These are phyloP conservation scores for Pezizomycotina sp. DNA, from an alignment of 2,329 filamentous ascomycete species.

Conservation along the genomic window DNA sequence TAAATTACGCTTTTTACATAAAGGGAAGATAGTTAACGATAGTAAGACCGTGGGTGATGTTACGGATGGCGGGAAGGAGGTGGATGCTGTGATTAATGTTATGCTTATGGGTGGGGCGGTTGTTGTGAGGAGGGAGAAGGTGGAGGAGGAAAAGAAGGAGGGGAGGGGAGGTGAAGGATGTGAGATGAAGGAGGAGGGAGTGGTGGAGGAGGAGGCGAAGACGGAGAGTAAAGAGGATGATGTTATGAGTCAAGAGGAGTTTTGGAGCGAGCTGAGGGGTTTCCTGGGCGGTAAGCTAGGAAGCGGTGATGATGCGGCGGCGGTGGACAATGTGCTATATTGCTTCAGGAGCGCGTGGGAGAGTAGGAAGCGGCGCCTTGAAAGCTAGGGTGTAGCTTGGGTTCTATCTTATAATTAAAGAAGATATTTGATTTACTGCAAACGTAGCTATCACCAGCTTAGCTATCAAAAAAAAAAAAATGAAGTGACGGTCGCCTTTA, in stretches of 20 bases:
- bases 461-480: no score
- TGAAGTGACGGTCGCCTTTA: no score
- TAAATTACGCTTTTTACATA: conserved; percentile 72
- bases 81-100: conserved; percentile 56
- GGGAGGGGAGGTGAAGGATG: conserved; percentile 26
- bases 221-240: conserved; percentile 32
- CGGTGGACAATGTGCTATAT: conserved; percentile 46
- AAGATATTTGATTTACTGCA: no score
- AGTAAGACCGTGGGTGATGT: conserved; percentile 62
- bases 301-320: conserved; percentile 42
- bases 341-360: conserved; percentile 60
- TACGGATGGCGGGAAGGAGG: conserved; percentile 36
- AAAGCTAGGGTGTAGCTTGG: no score
- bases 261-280: conserved; percentile 71
- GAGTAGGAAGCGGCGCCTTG: conserved; percentile 28
- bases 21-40: conserved; percentile 71
- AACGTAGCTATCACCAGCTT: no score
- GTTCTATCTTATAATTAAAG: no score
- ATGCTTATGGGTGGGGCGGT: conserved; percentile 69
- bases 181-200: conserved; percentile 28
- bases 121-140: conserved; percentile 30
- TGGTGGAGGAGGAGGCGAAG: conserved; percentile 39
- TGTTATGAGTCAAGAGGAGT: conserved; percentile 52
- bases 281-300: conserved; percentile 66
- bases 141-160: conserved; percentile 32